Percentiles rank a stretch among this genome's conserved stretches.
Evolutionary conservation across 208 protist genomes (phyloP).

Genomic region (Acanthamoeba pearcei): DNA sequence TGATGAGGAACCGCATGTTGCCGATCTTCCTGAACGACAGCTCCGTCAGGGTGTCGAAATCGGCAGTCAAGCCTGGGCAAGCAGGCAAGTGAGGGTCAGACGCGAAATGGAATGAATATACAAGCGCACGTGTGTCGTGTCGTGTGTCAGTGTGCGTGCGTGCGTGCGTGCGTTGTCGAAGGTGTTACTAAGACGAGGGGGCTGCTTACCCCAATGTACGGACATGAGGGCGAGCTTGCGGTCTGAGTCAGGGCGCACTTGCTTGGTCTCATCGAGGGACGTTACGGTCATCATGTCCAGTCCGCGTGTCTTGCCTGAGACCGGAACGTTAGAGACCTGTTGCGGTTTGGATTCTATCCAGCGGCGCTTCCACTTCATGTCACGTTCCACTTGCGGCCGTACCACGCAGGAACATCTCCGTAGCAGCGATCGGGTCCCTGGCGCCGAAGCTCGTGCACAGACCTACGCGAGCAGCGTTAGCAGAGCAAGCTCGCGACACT

Average conservation of each 20-base stretch:
- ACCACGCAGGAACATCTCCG: conserved; percentile 33
- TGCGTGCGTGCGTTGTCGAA: background rate
- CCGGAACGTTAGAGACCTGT: background rate
- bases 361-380: background rate
- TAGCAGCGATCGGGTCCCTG: background rate
- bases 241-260: background rate
- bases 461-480: background rate
- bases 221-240: conserved; percentile 50
- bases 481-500: no score
- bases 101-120: background rate
- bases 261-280: conserved; percentile 5
- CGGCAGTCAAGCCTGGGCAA: background rate
- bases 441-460: conserved; percentile 45
- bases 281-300: conserved; percentile 53
- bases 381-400: background rate
- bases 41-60: conserved; percentile 50
- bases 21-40: conserved; percentile 58
- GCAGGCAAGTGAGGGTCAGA: background rate
- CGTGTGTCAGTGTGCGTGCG: background rate
- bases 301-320: background rate
- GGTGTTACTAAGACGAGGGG: background rate
- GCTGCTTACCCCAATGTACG: conserved; percentile 10
- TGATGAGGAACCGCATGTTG: conserved; percentile 60
- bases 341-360: no score
- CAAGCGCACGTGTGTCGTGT: background rate